Base-by-base conservation (phyloP, 148 eudicot genomes). In the Salicornia ramosissima region DNA sequence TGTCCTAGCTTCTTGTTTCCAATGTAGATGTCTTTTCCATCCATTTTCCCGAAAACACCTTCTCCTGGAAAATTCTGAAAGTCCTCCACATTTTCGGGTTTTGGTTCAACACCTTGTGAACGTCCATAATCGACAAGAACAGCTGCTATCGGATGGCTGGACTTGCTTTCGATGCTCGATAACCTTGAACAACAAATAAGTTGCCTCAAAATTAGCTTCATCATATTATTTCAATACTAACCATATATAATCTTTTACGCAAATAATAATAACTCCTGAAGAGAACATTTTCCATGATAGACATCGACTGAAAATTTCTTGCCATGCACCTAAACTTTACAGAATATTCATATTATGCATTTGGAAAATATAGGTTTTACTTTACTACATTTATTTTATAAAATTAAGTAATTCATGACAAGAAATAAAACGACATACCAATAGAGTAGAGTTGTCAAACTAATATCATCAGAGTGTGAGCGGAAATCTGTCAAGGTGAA, bases 11-110 rank as follows among this genome's bases (percentile, higher is more conserved):
- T 94, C 61, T 45, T 26, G 73, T 94, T 94, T 36, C 99, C 99
- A 21, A 94, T 75, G 69, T 76, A 86, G 26, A 94, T 80, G 28
- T 75, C 76, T 59, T 86, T 80, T 6, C 86, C 90, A 59, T 87
- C 91, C 55, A 94, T 84, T 67, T 75, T 86, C 15, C 97, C 99
- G 39, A 66, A 85, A 30, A 94, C 86, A 12, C 99, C 99, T 82
- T 94, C 99, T 53, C 99, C 99, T 0, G 99, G 96, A 77, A 87
- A 94, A 63, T 88, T 88, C 64, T 81, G 80, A 64, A 94, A 94
- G n/a, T 91, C 83, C 55, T 83, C 79, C 15, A 94, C 99, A 34
- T 62, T 68, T 15, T 94, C 99, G 21, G 90, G 87, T 54, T 79
- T 86, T 25, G 89, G 90, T 78, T 82, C 84, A 19, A 89, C 40